These are phyloP conservation scores for Tylopilus intermedius DNA, from an alignment of 768 basidiomycete genomes.

Conservation along the genomic window DNA sequence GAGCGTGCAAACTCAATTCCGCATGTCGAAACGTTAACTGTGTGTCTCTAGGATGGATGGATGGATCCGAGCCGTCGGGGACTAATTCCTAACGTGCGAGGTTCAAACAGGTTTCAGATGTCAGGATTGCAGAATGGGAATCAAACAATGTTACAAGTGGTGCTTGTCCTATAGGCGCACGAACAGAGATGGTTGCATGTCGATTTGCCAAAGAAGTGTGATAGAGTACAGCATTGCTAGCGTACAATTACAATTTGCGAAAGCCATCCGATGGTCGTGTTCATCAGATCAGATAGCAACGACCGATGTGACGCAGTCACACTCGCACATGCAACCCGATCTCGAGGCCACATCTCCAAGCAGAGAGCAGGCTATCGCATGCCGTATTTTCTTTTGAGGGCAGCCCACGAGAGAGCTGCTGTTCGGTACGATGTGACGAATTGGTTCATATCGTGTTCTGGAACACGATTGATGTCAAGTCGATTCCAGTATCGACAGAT, in stretches of 20 bases:
- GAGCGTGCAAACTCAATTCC: constrained; percentile 8
- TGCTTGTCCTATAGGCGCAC: background rate
- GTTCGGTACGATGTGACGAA: constrained; percentile 58
- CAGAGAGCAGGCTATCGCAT: constrained; percentile 32
- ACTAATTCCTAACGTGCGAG: background rate
- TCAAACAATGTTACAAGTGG: constrained; percentile 6
- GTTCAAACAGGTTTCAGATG: background rate
- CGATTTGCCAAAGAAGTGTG: constrained; percentile 16
- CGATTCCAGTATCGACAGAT: constrained; percentile 75
- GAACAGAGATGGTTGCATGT: constrained; percentile 1
- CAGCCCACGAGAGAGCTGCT: constrained; percentile 69
- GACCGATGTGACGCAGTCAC: constrained; percentile 6
- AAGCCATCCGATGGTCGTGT: constrained; percentile 14
- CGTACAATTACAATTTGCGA: constrained; percentile 7
- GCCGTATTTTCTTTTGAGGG: constrained; percentile 71
- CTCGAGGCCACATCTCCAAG: background rate
- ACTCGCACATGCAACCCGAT: background rate
- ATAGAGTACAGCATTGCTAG: constrained; percentile 22
- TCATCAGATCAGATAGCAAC: constrained; percentile 29
- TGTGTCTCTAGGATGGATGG: background rate
- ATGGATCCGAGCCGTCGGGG: constrained; percentile 14
- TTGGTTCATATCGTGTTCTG: constrained; percentile 78
- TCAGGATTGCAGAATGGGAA: background rate
- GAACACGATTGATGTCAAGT: constrained; percentile 81
- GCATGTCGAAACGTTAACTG: constrained; percentile 11